Evolutionary conservation across 1,139 yeast species (phyloP), one percentile per base, ranked within the genome.

Genomic region (Scheffersomyces parashehatae): DNA sequence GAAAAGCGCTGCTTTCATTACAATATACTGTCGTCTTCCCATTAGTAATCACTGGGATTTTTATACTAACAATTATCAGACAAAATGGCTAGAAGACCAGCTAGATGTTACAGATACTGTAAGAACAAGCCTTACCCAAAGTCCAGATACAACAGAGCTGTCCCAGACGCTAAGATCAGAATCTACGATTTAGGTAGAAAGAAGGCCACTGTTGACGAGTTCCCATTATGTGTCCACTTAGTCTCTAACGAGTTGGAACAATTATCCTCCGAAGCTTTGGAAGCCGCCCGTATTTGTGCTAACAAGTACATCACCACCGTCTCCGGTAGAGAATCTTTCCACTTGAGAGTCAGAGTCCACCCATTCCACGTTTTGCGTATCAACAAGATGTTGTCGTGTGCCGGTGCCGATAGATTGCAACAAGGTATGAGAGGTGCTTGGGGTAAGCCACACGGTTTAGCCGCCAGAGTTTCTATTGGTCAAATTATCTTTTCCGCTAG

Each of bases 351-450:
- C 77, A 91, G 99, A 82, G 99, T 91, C 70, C 99, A 93, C 80
- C 99, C 99, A 67, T 95, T 88, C 98, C 99, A 93, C 85, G 99
- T 95, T 64, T 87, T 93, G 78, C 88, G 99, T 82, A 93, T 93
- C 84, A 93, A 93, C 93, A 93, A 93, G 88, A 93, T 93, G 99
- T 89, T 93, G 96, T 93, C 99, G 70, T 93, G 99, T 84, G 99
- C 99, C 81, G 99, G 99, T 88, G 99, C 99, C 75, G 99, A 93
- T 91, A 89, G 99, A 88, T 85, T 93, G 81, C 99, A 93, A 83
- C 98, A 95, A 83, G 99, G 99, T 89, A 93, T 93, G 99, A 91
- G 99, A 88, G 96, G 96, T 85, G 99, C 99, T 73, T 93, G 98
- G 98, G 99, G 99, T 88, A 93, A 93, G 83, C 99, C 99, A 70